Evolutionary conservation across 179 eudicot genomes (phyloP), one percentile per base, ranked within the genome.

Genomic region (Corrigiola litoralis): DNA sequence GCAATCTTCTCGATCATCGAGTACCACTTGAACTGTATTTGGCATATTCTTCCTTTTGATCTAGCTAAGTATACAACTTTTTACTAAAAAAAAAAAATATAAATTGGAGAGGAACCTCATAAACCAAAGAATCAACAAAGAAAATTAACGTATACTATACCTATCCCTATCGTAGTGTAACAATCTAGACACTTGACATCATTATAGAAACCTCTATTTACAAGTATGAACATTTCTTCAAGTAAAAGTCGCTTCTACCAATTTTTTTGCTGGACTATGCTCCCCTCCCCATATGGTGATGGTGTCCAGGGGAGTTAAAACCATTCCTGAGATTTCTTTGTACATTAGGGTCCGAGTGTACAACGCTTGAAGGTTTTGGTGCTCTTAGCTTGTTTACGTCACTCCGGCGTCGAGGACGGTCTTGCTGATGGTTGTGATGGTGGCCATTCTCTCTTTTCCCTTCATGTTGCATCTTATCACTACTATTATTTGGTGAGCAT

Each of bases 261-360:
- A 5, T 24, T 44, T 17, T 3, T 51, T 5, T 24, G 2, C n/a
- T 63, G 38, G 53, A 48, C 58, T 69, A 80, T 17, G 81, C 81
- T 70, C 84, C 84, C 36, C 83, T 72, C 10, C 69, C 81, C 71
- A 70, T 75, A 17, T 53, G 71, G 40, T 66, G n/a, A n/a, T n/a
- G 72, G 24, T 77, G 76, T 24, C 73, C 64, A 0, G 85, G 83
- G 16, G 87, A 77, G 53, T 71, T 80, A 14, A 66, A 52, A 41
- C 77, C 85, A 21, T 74, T 71, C 46, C 64, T 64, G 2, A 80
- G 56, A 21, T 79, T 77, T 52, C 65, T 77, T n/a, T 58, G 76
- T 45, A 81, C 61, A 49, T 63, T 75, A 20, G 84, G 79, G 41
- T 82, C 84, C 0, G 80, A 80, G 18, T 67, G 61, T 33, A 70